Conservation (phyloP, 148 eudicot species). For the Chenopodium formosanum region DNA sequence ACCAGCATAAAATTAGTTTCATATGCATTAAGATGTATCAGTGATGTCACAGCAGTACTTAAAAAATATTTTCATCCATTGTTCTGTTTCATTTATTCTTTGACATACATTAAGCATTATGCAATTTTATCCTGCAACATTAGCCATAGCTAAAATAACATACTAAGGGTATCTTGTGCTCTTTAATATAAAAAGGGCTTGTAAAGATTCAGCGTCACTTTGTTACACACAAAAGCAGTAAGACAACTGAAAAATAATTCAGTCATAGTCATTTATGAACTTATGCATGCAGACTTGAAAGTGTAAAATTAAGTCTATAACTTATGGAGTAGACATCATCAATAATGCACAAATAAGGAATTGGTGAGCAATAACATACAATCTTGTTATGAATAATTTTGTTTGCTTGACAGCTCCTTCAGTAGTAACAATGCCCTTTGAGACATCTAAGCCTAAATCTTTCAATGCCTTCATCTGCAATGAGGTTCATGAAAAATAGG, state of each 20-base stretch:
- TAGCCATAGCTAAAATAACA: background rate
- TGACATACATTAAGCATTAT: background rate
- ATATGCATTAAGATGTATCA: background rate
- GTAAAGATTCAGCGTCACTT: background rate
- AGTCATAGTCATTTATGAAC: background rate
- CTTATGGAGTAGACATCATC: background rate
- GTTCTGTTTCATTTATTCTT: background rate
- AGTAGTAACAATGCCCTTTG: conserved; percentile 83
- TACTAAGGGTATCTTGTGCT: background rate
- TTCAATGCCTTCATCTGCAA: conserved; percentile 91
- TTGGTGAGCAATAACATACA: conserved; percentile 46
- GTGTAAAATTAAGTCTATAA: background rate
- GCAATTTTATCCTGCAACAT: background rate
- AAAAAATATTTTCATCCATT: background rate
- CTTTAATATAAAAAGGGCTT: background rate
- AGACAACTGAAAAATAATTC: background rate
- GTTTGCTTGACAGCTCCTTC: conserved; percentile 75
- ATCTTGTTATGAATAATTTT: conserved; percentile 59
- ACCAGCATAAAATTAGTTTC: background rate
- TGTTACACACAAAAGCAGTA: background rate
- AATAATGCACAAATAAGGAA: background rate
- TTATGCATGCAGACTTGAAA: background rate
- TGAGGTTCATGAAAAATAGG: conserved; percentile 1
- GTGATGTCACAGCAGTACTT: background rate
- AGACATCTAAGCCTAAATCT: conserved; percentile 86